Conservation (phyloP, 768 basidiomycete species). For the Lactarius tabidus region DNA sequence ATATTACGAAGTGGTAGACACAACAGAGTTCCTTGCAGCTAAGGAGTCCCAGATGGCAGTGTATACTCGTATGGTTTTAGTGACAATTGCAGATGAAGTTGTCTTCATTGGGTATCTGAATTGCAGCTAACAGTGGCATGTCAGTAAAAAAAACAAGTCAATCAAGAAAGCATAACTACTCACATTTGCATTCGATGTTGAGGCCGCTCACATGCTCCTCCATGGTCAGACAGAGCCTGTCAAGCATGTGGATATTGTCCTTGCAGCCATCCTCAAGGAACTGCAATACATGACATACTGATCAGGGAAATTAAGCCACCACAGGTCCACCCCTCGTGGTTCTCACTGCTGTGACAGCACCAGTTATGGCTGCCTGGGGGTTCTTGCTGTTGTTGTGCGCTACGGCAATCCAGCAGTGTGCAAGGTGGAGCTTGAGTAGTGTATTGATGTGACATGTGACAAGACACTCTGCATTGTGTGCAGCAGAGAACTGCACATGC, state of each 20-base stretch:
- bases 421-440: constrained; percentile 13
- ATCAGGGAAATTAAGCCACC: constrained; percentile 21
- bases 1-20: no score
- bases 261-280: constrained; percentile 13
- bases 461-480: constrained; percentile 12
- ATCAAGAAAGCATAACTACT: background rate
- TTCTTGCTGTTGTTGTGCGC: background rate
- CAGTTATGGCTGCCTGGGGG: background rate
- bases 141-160: background rate
- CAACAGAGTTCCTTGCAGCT: no score
- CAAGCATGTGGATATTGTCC: constrained; percentile 1
- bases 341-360: background rate
- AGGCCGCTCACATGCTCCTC: background rate
- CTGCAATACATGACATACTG: constrained; percentile 14
- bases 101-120: constrained; percentile 12
- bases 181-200: constrained; percentile 7
- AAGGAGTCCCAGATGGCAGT: no score
- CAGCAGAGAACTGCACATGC: constrained; percentile 15
- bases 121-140: background rate
- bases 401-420: constrained; percentile 14
- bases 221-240: background rate
- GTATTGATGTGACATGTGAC: constrained; percentile 10
- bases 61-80: background rate
- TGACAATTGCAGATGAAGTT: constrained; percentile 18
- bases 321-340: no score